phyloP scores from a whole-genome alignment of 257 asterid species.

The Thymus mandschuricus region DNA sequence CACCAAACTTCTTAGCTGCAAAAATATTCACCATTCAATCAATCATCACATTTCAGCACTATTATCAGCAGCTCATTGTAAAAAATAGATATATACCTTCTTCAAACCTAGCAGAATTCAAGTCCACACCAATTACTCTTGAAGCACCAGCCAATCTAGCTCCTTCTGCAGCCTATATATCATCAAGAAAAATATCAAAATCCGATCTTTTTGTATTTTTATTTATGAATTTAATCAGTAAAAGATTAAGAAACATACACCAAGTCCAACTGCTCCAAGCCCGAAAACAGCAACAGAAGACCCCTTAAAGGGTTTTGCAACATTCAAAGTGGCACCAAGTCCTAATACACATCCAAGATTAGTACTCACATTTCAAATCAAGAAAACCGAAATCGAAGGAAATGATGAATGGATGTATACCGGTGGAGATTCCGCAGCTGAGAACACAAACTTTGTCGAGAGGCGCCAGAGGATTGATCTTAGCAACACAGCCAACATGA shows the following conservation, averaged over 20 bases:
- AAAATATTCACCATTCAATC: background rate
- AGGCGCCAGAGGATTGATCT: conserved; percentile 75
- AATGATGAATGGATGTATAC: conserved; percentile 29
- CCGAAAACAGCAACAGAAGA: conserved; percentile 75
- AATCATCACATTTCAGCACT: background rate
- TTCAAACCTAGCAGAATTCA: conserved; percentile 56
- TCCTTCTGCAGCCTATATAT: conserved; percentile 78
- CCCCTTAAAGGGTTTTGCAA: conserved; percentile 72
- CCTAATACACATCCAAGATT: conserved; percentile 41
- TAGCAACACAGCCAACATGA: conserved; percentile 78
- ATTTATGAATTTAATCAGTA: background rate
- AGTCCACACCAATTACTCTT: conserved; percentile 72
- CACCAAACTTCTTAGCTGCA: conserved; percentile 80
- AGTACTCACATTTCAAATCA: background rate
- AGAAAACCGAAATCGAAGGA: background rate
- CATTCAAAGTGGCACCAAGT: conserved; percentile 84
- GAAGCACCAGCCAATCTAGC: conserved; percentile 86
- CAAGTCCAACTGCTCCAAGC: conserved; percentile 82
- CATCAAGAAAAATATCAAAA: background rate
- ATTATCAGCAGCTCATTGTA: background rate
- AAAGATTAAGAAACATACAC: conserved; percentile 42
- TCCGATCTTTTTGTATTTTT: background rate
- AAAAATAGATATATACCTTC: conserved; percentile 34
- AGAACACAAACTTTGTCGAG: conserved; percentile 81
- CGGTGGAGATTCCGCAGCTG: conserved; percentile 88